Evolutionary conservation across 805 yeast species (phyloP).

Genomic region (Teunomyces funiuensis): DNA sequence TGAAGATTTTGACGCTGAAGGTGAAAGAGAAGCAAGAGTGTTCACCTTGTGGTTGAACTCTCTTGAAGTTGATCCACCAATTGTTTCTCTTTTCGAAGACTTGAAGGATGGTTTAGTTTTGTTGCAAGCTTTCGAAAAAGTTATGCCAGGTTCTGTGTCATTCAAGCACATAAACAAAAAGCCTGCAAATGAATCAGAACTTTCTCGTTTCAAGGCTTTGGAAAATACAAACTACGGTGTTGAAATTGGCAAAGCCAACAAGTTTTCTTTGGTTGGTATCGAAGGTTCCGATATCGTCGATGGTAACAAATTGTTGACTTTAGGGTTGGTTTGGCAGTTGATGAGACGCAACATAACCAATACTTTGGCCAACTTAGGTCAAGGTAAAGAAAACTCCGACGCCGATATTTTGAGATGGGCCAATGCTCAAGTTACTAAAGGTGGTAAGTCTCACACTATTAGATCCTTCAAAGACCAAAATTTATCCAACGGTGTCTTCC

Average conservation of each 20-base stretch:
- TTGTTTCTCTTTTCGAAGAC: constrained; percentile 88
- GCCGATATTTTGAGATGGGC: constrained; percentile 93
- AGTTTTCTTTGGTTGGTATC: constrained; percentile 93
- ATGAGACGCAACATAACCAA: constrained; percentile 94
- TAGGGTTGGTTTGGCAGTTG: constrained; percentile 96
- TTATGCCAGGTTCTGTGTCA: constrained; percentile 88
- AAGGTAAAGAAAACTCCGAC: constrained; percentile 65
- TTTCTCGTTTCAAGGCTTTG: constrained; percentile 89
- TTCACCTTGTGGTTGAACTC: constrained; percentile 97
- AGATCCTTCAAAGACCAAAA: constrained; percentile 86
- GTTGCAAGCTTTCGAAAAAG: constrained; percentile 92
- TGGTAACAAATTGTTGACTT: constrained; percentile 83
- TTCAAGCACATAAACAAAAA: constrained; percentile 77
- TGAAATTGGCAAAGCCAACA: constrained; percentile 87
- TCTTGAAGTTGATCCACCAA: constrained; percentile 93
- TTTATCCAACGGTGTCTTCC: constrained; percentile 73
- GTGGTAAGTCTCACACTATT: constrained; percentile 71
- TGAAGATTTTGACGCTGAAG: constrained; percentile 98
- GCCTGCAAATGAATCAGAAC: constrained; percentile 71
- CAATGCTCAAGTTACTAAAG: constrained; percentile 76
- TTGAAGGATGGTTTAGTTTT: constrained; percentile 88
- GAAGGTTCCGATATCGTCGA: constrained; percentile 97
- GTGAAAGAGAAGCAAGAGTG: constrained; percentile 98
- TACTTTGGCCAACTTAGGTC: constrained; percentile 74
- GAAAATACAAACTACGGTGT: constrained; percentile 99